Base-by-base conservation (phyloP, 2,329 filamentous ascomycete species). In the Domatiomyces globalis region DNA sequence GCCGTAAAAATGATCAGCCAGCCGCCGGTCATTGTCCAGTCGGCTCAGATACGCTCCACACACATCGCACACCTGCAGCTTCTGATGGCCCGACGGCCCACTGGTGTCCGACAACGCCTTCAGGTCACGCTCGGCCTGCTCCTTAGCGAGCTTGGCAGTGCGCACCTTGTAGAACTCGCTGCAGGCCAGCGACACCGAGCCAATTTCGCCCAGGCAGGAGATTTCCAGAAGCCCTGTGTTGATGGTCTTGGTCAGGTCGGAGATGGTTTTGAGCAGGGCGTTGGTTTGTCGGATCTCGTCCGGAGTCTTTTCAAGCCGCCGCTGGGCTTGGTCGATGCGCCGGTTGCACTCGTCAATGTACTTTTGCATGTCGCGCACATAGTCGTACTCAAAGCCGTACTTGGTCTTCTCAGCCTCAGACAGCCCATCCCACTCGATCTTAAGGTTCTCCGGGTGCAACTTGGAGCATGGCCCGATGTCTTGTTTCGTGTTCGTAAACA, bases 401-500 rank as follows among this genome's bases (percentile, higher is more conserved):
- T 83, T 81, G 54, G 83, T 79, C 66, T 83, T 84, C 62, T 90
- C 84, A 27, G 79, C 70, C 1, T 83, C 73, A 3, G 84, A 72
- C 0, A 92, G 80, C 1, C 72, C 75, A 60, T 94, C 85, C 68
- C 92, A 98, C 66, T 98, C 89, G 46, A 82, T 74, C 69, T 95
- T 95, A 58, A 96, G 76, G 10, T 81, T 80, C 66, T 95, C 89
- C 47, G 81, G 85, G 71, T 98, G 92, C 22, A 90, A 78, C 66
- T 90, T 92, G 48, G 86, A 79, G 65, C 92, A 98, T 0, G 81
- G 79, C 2, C 92, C 92, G 33, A 96, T 79, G 67, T 98, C 92
- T 76, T 96, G 89, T 73, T 95, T 96, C 45, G 92, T 98, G 72
- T 98, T 98, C 59, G 90, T 98, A 77, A 98, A 98, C 64, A 98